phyloP scores from a whole-genome alignment of 768 basidiomycete genomes.

The Tulasnella calospora region DNA sequence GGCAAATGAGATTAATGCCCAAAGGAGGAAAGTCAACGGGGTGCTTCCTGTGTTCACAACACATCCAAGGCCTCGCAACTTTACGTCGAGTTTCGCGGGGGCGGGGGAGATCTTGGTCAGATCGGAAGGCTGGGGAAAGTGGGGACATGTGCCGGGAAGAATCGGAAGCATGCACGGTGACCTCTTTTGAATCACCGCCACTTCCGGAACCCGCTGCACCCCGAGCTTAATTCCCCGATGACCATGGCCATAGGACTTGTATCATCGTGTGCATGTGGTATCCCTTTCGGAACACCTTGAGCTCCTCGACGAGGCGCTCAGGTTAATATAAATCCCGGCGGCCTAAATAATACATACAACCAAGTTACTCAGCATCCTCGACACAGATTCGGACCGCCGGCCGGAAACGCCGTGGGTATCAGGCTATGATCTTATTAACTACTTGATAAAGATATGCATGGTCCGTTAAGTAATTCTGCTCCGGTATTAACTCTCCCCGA shows the following conservation, averaged over 20 bases:
- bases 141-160: neutral
- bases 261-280: neutral
- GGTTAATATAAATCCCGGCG: neutral
- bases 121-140: neutral
- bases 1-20: neutral
- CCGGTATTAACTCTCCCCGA: neutral
- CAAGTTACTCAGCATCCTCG: neutral
- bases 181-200: neutral
- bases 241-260: neutral
- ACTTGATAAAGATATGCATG: neutral
- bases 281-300: neutral
- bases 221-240: neutral
- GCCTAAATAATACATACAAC: neutral
- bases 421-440: neutral
- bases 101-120: neutral
- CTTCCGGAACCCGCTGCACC: neutral
- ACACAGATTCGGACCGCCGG: neutral
- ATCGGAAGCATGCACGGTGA: neutral
- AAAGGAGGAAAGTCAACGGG: neutral
- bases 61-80: neutral
- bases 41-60: neutral
- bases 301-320: neutral
- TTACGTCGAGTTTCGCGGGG: neutral
- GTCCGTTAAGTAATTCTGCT: neutral
- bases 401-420: neutral